Base-by-base conservation (phyloP, 257 asterid genomes). In the Anisodus acutangulus region DNA sequence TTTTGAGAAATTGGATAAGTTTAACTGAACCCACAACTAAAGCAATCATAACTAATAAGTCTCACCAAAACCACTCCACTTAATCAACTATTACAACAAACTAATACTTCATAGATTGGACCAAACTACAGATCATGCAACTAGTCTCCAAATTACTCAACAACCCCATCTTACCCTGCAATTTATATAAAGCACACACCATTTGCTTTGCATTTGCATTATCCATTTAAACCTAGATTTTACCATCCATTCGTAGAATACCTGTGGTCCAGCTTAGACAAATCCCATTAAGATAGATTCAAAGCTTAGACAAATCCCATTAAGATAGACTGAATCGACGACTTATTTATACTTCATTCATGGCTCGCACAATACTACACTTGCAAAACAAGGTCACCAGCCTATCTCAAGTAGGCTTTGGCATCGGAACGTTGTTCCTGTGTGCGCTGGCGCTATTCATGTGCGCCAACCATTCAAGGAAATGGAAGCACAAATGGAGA, bases 371-470 rank as follows among this genome's bases (percentile, higher is more conserved):
- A 67, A 72, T 83, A 35, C 62, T 80, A 63, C 79, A 78, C 84
- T 57, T 62, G 41, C 85, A 85, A n/a, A 88, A 88, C 81, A 89
- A 87, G 6, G 84, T 49, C 10, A 35, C 69, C 12, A 79, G 58
- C 86, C 67, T 86, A 74, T 88, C 90, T 15, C 88, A 85, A 85
- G 13, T 89, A 22, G 87, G 91, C 72, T 59, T 90, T 8, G 92
- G 87, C 80, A 13, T 90, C 39, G 97, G 92, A 6, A 81, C 88
- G 45, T 85, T 94, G 37, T 80, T 93, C 39, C 26, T 93, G 35
- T 90, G 92, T 79, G 97, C 89, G 13, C 84, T 91, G 45, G 90
- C 97, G 10, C 81, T 92, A 51, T 92, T 94, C 91, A 86, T 88
- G 93, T 91, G 95, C 43, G 70, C 86, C 63, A 76, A 79, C 60